Conservation (phyloP, 2,329 filamentous ascomycete genomes). For the Sclerotinia nivalis region DNA sequence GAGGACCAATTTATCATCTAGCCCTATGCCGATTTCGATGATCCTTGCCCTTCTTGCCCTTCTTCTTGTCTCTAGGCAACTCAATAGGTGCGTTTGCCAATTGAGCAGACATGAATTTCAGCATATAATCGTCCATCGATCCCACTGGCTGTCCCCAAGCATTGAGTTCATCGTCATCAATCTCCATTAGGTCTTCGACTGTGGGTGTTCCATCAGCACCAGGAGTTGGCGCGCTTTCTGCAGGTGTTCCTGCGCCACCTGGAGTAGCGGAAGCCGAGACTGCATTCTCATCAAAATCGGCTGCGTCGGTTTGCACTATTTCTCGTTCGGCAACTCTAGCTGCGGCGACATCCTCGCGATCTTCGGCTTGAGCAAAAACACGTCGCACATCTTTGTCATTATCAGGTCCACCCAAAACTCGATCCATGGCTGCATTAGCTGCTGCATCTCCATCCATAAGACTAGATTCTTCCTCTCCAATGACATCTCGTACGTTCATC, state of each 20-base stretch:
- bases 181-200: slow-evolving; percentile 30
- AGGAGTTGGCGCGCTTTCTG: slow-evolving; percentile 46
- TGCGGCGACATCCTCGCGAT: slow-evolving; percentile 86
- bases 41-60: slow-evolving; percentile 51
- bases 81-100: slow-evolving; percentile 61
- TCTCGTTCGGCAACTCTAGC: slow-evolving; percentile 88
- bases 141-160: slow-evolving; percentile 59
- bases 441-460: slow-evolving; percentile 66
- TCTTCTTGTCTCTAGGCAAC: slow-evolving; percentile 65
- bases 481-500: slow-evolving; percentile 66
- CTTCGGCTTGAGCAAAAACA: slow-evolving; percentile 86
- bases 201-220: slow-evolving; percentile 39
- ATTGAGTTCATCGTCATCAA: slow-evolving; percentile 49
- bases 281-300: slow-evolving; percentile 74
- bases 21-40: slow-evolving; percentile 37
- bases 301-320: slow-evolving; percentile 78
- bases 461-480: slow-evolving; percentile 55
- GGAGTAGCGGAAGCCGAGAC: slow-evolving; percentile 38
- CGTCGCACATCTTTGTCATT: slow-evolving; percentile 66
- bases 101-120: slow-evolving; percentile 65
- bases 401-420: slow-evolving; percentile 65
- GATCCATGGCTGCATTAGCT: slow-evolving; percentile 80
- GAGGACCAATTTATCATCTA: slow-evolving; percentile 32
- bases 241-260: slow-evolving; percentile 37
- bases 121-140: slow-evolving; percentile 75